Evolutionary conservation across 2,329 filamentous ascomycete species (phyloP), one percentile per base, ranked within the genome.

Genomic region (Beauveria pseudobassiana): DNA sequence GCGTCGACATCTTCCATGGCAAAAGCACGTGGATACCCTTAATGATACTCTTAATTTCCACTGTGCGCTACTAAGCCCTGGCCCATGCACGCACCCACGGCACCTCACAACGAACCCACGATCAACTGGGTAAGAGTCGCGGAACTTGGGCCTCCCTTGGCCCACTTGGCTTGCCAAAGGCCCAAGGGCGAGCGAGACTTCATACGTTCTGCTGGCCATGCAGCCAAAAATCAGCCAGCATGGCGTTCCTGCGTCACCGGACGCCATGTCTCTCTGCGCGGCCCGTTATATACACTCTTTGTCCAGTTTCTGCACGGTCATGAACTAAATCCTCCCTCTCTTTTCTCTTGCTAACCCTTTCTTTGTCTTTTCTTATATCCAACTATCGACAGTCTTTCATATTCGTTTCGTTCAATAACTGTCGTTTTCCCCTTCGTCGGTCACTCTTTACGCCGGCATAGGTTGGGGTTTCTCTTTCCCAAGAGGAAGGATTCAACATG

Each of bases 391-490:
- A 46, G 30, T 63, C 62, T 42, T 61, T 59, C 55, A 60, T 61
- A 53, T 56, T 45, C 53, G 63, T 46, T 61, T 56, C 24, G 54
- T 53, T 50, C 20, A 14, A 53, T 34, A 59, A 42, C 50, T 51
- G 40, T 38, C 30, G 16, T 59, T 56, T 46, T 61, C 43, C 49
- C 62, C 24, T 52, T 64, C 49, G 57, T 53, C 65, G 64, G 67
- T 70, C 69, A 66, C 65, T 71, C 67, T 64, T 65, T 70, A 70
- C 60, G 69, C 66, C 65, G 65, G 63, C 24, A 30, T 9, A 30
- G 16, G 54, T 59, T 48, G 54, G 49, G 34, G 12, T 38, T 14
- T 38, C 34, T 38, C 34, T 48, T 48, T 18, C 16, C 10, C 22
- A 2, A 26, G 14, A 57, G 5, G 45, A 61, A 40, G 3, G 45